Evolutionary conservation across 1,284 basidiomycete genomes (phyloP), one percentile per base, ranked within the genome.

Genomic region (Rhodotorula sp.): DNA sequence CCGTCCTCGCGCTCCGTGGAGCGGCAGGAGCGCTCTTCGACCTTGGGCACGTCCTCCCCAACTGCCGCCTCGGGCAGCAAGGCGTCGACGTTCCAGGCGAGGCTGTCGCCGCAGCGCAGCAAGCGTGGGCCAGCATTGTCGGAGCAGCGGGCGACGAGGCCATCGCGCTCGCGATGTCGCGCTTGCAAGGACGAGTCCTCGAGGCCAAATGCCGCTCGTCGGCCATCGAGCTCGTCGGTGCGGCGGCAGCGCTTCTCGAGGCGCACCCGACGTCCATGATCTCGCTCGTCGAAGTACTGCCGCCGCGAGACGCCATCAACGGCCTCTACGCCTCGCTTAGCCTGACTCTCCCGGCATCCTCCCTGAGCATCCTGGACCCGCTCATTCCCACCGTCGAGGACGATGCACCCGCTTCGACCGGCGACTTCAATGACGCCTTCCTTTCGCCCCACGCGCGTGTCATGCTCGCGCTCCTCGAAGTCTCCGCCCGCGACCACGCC

Each of bases 371-470:
- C 13, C 44, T 78, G 50, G 77, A 80, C 55, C 73, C 77, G 1
- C 77, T 81, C 57, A 82, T 89, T n/a, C 85, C 10, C 27, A 19
- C 49, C 14, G 49, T 54, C 25, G 62, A 63, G 7, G 21, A 34
- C 61, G n/a, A 45, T 44, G 14, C 21, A 23, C 14, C 74, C 79
- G 81, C 71, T 71, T 76, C 58, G 70, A 4, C 21, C 64, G 53
- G n/a, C 64, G 27, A 23, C 49, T 21, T 53, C 60, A 87, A 91
- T 75, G 71, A 72, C 1, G 81, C 82, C 25, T 88, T 88, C 0
- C 86, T 87, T 52, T 84, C 86, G 0, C 77, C 84, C 7, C 93
- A 91, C 76, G 88, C 88, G 0, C 87, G 94, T 14, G 82, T 86
- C 1, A 85, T 88, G 17, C 81, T 84, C 55, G 88, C 88, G 0